Evolutionary conservation across 2,329 filamentous ascomycete genomes (phyloP), one percentile per base, ranked within the genome.

Genomic region (Rhynchosporium graminicola): DNA sequence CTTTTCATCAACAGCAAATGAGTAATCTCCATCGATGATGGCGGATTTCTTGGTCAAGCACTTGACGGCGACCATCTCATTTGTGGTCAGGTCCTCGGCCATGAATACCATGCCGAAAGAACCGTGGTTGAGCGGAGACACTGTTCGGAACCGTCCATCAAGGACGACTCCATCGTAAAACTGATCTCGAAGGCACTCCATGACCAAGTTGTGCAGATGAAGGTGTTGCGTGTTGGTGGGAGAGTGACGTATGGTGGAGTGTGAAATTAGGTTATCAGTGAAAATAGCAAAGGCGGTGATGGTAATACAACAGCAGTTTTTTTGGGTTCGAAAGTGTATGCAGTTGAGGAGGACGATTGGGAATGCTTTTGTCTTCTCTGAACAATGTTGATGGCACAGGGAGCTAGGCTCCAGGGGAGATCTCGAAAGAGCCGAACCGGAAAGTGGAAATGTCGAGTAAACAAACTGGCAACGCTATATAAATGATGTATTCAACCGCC

Each of bases 41-140:
- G 89, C 86, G 9, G 84, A 81, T 71, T 85, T 84, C 83, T 98
- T 99, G 74, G 92, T 92, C 76, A 98, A 80, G 77, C 94, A 97
- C 80, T 99, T 99, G 83, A 99, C 90, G 66, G 95, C 95, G 70
- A 99, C 95, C 63, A 86, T 84, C 63, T 95, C 82, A 70, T 87
- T 85, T 64, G 90, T 96, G 67, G 82, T 76, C 68, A 87, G 81
- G 76, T 99, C 92, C 75, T 84, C 89, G 64, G 94, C 95, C 79
- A 92, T 88, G 78, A 97, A 97, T 72, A 99, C 95, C 91, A 98
- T 96, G 75, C 95, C 95, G 74, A 98, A 99, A 61, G 95, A 98
- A 71, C 95, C 95, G 83, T 97, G 92, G 76, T 99, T 99, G 80
- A 99, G 89, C 62, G 95, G 93, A 70, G 93, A 91, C 74, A 97